Evolutionary conservation across 2,329 filamentous ascomycete species (phyloP).

Genomic region (Stemphylium vesicarium): DNA sequence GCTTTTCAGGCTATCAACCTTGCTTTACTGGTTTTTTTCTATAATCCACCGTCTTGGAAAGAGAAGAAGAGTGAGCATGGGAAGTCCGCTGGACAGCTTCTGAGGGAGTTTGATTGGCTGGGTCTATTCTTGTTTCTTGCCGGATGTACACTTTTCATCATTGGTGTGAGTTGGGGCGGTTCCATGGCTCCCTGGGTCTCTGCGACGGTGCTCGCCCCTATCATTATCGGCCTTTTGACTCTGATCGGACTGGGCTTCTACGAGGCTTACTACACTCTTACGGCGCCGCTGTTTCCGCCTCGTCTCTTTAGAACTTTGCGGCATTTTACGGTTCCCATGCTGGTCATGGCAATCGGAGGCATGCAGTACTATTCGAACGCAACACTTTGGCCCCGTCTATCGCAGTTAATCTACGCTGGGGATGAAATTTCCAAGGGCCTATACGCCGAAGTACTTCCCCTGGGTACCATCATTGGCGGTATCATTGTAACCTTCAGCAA

Average conservation of each 20-base stretch:
- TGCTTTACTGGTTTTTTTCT: conserved; percentile 36
- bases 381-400: conserved; percentile 36
- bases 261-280: conserved; percentile 30
- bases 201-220: conserved; percentile 29
- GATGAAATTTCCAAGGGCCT: conserved; percentile 40
- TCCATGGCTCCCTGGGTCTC: conserved; percentile 34
- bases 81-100: conserved; percentile 27
- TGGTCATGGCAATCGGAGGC: conserved; percentile 39
- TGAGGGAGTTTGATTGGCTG: conserved; percentile 39
- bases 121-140: conserved; percentile 37
- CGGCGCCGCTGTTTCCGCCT: conserved; percentile 39
- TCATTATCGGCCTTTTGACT: conserved; percentile 35
- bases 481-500: conserved; percentile 38
- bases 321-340: conserved; percentile 39
- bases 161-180: conserved; percentile 39
- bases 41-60: conserved; percentile 47
- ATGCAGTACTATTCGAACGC: conserved; percentile 44
- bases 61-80: conserved; percentile 43
- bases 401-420: conserved; percentile 35
- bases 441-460: conserved; percentile 33
- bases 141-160: conserved; percentile 40
- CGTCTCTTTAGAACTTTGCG: conserved; percentile 36
- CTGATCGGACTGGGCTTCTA: conserved; percentile 37
- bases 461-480: conserved; percentile 38
- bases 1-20: conserved; percentile 37